phyloP scores from a whole-genome alignment of 2,329 filamentous ascomycete genomes.

The Arthrobotrys iridis region DNA sequence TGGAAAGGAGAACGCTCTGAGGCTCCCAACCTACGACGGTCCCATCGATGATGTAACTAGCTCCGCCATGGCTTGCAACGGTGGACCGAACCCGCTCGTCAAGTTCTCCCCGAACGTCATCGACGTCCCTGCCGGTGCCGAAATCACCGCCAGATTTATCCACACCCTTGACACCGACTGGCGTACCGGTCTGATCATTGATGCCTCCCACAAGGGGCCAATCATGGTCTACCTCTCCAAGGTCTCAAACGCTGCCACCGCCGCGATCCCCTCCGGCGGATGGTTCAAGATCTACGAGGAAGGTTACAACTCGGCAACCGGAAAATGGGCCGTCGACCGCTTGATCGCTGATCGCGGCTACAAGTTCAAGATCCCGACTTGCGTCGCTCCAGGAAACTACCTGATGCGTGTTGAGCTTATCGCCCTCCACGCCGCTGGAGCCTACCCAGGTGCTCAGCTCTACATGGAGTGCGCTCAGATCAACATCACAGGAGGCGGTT shows the following conservation, averaged over 20 bases:
- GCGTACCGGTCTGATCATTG: constrained; percentile 63
- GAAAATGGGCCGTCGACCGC: constrained; percentile 66
- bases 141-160: constrained; percentile 66
- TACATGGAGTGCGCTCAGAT: constrained; percentile 59
- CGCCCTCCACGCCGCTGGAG: constrained; percentile 55
- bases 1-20: constrained; percentile 44
- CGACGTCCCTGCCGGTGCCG: constrained; percentile 65
- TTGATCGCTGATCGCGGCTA: constrained; percentile 65
- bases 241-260: constrained; percentile 62
- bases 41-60: constrained; percentile 59
- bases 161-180: constrained; percentile 65
- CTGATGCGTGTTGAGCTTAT: constrained; percentile 57
- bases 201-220: constrained; percentile 67
- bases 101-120: constrained; percentile 63
- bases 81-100: constrained; percentile 58
- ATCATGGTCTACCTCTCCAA: constrained; percentile 58
- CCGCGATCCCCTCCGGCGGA: constrained; percentile 61
- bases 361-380: constrained; percentile 61
- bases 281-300: constrained; percentile 66
- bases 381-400: constrained; percentile 59
- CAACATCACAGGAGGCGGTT: constrained; percentile 57
- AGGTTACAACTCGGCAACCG: constrained; percentile 60
- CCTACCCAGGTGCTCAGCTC: constrained; percentile 55
- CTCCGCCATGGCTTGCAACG: constrained; percentile 63
- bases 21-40: constrained; percentile 60